phyloP scores from a whole-genome alignment of 495 filamentous ascomycete genomes.

The Penicillium bovifimosum region DNA sequence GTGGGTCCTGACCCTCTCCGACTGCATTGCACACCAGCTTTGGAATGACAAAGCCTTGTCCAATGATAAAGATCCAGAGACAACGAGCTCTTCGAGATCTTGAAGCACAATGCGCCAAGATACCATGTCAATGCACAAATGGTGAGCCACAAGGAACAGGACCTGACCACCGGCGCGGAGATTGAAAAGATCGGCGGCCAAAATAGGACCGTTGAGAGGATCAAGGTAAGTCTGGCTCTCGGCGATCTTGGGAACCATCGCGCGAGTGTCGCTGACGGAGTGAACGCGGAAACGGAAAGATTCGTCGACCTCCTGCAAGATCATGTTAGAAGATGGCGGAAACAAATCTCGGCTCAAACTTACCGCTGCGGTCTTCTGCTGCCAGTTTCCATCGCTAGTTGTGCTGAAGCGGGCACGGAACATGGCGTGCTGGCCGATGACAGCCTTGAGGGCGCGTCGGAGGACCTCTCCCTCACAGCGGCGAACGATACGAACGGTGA shows the following conservation, averaged over 20 bases:
- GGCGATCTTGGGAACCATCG: constrained; percentile 28
- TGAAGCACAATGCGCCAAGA: constrained; percentile 66
- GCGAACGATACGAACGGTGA: constrained; percentile 53
- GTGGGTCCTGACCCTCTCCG: constrained; percentile 31
- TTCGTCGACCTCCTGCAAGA: constrained; percentile 32
- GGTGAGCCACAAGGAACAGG: constrained; percentile 61
- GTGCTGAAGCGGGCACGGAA: constrained; percentile 57
- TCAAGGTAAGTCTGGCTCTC: constrained; percentile 40
- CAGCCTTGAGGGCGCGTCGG: constrained; percentile 47
- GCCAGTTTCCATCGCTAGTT: constrained; percentile 31
- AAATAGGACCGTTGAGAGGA: constrained; percentile 38
- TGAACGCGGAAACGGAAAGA: constrained; percentile 39
- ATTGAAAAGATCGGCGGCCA: constrained; percentile 48
- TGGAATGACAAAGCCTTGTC: constrained; percentile 55
- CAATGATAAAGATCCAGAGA: constrained; percentile 30
- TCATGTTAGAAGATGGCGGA: neutral
- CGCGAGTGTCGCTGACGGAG: constrained; percentile 23
- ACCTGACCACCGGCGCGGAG: constrained; percentile 48
- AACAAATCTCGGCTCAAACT: neutral
- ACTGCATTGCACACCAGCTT: constrained; percentile 51
- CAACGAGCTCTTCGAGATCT: constrained; percentile 60
- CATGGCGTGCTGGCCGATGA: constrained; percentile 64
- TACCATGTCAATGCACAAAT: constrained; percentile 63
- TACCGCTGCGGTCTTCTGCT: constrained; percentile 37
- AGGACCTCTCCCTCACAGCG: constrained; percentile 46